A percentile compares a stretch with the other conserved stretches of the same genome.
Evolutionary conservation across 768 basidiomycete genomes (phyloP).

Genomic region (Suillus bovinus): DNA sequence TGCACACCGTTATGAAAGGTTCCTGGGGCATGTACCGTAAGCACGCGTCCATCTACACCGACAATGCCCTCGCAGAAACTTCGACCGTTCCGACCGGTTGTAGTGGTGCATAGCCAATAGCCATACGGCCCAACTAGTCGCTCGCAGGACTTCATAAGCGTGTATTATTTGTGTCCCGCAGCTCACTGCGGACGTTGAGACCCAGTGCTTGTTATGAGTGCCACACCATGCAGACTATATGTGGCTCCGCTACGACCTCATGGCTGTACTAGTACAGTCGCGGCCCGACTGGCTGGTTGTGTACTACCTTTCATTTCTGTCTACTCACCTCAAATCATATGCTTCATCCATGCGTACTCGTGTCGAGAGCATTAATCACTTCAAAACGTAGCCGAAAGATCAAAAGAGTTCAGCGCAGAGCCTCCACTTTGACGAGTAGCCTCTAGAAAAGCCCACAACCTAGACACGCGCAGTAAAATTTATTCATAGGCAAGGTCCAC

Average conservation of each 20-base stretch:
- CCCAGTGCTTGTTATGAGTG: not conserved
- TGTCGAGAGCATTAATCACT: not conserved
- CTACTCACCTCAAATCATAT: not conserved
- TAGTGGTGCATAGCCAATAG: constrained; percentile 9
- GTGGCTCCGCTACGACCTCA: no score
- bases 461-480: no score
- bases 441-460: no score
- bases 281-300: no score
- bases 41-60: not conserved
- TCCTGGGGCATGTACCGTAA: no score
- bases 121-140: constrained; percentile 8
- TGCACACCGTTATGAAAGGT: no score
- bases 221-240: not conserved
- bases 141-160: not conserved
- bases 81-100: not conserved
- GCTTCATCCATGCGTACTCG: not conserved
- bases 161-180: not conserved
- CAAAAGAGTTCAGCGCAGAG: not conserved
- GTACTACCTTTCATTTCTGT: no score
- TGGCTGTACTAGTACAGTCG: no score
- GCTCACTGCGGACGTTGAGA: not conserved
- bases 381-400: not conserved
- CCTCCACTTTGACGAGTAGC: no score
- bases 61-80: not conserved
- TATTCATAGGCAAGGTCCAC: no score